A percentile compares a stretch with the other conserved stretches of the same genome.
Evolutionary conservation across 306 rosid species (phyloP).

Genomic region (Acacia confusa): DNA sequence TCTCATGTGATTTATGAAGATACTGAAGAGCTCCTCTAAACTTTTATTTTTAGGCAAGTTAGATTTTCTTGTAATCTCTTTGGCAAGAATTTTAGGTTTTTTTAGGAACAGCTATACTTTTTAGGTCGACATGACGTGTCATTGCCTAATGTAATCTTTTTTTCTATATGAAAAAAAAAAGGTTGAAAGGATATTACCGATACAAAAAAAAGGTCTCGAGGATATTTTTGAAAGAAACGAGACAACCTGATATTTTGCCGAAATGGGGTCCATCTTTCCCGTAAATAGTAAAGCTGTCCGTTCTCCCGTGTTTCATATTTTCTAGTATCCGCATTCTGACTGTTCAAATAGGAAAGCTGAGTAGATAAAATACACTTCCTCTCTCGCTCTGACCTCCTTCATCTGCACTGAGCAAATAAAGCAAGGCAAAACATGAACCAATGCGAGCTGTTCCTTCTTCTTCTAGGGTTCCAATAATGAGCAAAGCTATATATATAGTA

Average conservation of each 20-base stretch:
- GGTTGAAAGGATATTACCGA: too few species aligned
- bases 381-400: not conserved
- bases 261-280: not conserved
- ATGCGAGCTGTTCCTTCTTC: not conserved
- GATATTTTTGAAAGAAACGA: slow-evolving; percentile 22
- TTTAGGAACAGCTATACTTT: too few species aligned
- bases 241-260: slow-evolving; percentile 11
- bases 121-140: too few species aligned
- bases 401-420: not conserved
- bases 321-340: not conserved
- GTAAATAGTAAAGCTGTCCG: not conserved
- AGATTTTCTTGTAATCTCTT: too few species aligned
- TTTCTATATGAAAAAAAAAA: too few species aligned
- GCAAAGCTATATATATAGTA: not conserved
- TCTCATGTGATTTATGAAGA: too few species aligned
- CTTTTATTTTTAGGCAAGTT: too few species aligned
- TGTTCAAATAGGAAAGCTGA: not conserved
- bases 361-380: not conserved
- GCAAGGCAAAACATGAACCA: not conserved
- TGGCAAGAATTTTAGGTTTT: too few species aligned
- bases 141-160: too few species aligned
- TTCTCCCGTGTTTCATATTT: too few species aligned
- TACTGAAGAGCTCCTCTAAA: too few species aligned
- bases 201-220: not conserved
- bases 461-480: not conserved